phyloP scores from a whole-genome alignment of 208 protist species.

The Trypanosomatidae sp. region DNA sequence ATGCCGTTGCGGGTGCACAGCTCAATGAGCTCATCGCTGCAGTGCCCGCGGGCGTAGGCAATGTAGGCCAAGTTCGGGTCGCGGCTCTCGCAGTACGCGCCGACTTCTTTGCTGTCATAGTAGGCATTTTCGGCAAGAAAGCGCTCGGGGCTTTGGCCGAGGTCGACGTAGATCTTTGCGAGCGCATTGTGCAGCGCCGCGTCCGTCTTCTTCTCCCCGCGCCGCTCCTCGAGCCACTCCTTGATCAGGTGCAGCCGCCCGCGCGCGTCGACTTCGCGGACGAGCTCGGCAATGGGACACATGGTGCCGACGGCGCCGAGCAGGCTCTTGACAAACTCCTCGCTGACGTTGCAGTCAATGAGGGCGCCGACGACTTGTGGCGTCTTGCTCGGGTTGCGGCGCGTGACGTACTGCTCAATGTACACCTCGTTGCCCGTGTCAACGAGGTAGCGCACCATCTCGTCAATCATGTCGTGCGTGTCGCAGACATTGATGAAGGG shows the following conservation, averaged over 20 bases:
- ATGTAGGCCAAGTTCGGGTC: constrained; percentile 97
- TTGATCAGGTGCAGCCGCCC: constrained; percentile 96
- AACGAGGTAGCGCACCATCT: constrained; percentile 97
- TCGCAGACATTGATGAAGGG: constrained; percentile 99
- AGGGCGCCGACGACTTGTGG: constrained; percentile 96
- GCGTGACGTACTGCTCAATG: constrained; percentile 96
- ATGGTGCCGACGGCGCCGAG: constrained; percentile 92
- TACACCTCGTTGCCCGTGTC: constrained; percentile 92
- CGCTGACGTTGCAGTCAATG: constrained; percentile 95
- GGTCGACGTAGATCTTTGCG: constrained; percentile 99
- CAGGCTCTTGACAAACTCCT: constrained; percentile 96
- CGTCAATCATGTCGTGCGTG: constrained; percentile 96
- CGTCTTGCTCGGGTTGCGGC: constrained; percentile 95
- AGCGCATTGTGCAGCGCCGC: constrained; percentile 96
- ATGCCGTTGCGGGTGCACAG: constrained; percentile 96
- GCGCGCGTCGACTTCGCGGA: constrained; percentile 62
- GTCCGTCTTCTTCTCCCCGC: constrained; percentile 94
- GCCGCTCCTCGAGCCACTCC: constrained; percentile 96
- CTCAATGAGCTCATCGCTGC: constrained; percentile 96
- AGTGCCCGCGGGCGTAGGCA: constrained; percentile 92
- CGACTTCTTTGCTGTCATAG: constrained; percentile 93
- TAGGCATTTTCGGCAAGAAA: constrained; percentile 97
- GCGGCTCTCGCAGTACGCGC: constrained; percentile 98
- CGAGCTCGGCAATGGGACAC: constrained; percentile 89
- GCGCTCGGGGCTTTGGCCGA: constrained; percentile 91